Percentiles rank a stretch among this genome's conserved stretches.
phyloP scores from a whole-genome alignment of 2,329 filamentous ascomycete genomes.

The Rhytidhysteron rufulum region DNA sequence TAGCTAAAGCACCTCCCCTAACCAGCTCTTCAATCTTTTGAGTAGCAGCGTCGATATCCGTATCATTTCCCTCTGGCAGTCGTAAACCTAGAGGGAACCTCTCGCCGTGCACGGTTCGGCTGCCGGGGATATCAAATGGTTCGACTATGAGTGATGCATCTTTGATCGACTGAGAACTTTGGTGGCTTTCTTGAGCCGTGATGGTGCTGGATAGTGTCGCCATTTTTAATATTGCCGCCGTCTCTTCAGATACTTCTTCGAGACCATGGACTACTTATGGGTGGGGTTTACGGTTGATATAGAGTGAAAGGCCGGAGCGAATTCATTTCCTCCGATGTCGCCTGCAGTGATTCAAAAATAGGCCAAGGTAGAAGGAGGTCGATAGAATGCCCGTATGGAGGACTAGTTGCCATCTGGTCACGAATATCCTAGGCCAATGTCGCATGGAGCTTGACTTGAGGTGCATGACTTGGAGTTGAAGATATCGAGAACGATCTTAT shows the following conservation, averaged over 20 bases:
- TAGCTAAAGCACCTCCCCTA: not conserved
- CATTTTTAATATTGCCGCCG: not conserved
- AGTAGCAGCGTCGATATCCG: not conserved
- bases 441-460: no score
- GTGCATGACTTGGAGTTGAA: no score
- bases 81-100: not conserved
- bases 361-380: no score
- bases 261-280: not conserved
- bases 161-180: no score
- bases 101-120: not conserved
- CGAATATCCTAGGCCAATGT: no score
- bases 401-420: no score
- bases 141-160: not conserved
- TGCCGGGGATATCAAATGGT: not conserved
- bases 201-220: not conserved
- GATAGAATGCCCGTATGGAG: no score
- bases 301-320: no score
- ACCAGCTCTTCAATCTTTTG: not conserved
- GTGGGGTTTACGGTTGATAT: no score
- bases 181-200: not conserved
- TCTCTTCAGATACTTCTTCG: not conserved
- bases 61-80: not conserved
- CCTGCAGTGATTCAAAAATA: no score
- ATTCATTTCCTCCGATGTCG: no score
- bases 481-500: no score